Percentiles rank a stretch among this genome's conserved stretches.
phyloP scores from a whole-genome alignment of 1,139 yeast species.

The Suhomyces wounanorum region DNA sequence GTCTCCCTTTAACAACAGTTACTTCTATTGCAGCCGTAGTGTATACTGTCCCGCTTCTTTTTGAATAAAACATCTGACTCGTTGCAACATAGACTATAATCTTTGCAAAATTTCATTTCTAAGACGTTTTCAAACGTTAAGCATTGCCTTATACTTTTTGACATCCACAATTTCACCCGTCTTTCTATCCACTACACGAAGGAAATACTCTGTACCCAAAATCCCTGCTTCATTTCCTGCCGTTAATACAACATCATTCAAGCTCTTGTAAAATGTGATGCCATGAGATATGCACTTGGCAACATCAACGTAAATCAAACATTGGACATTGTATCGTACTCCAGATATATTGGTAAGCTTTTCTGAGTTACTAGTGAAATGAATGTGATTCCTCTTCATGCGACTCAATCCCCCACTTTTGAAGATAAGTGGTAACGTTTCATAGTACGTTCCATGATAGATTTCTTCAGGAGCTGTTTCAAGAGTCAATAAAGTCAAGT shows the following conservation, averaged over 20 bases:
- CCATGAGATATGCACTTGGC: constrained; percentile 46
- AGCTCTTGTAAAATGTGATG: constrained; percentile 60
- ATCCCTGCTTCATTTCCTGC: constrained; percentile 60
- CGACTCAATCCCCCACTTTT: constrained; percentile 57
- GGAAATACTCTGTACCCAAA: constrained; percentile 50
- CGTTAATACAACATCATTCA: constrained; percentile 75
- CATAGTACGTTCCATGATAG: constrained; percentile 79
- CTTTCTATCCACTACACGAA: constrained; percentile 29
- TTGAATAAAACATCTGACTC: too few species aligned
- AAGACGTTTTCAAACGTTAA: neutral
- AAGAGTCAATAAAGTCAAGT: constrained; percentile 40
- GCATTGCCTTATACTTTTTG: constrained; percentile 1
- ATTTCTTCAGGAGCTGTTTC: constrained; percentile 35
- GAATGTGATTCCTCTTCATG: constrained; percentile 85
- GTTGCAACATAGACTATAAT: too few species aligned
- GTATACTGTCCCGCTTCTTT: too few species aligned
- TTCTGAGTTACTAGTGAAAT: constrained; percentile 55
- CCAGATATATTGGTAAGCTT: constrained; percentile 60
- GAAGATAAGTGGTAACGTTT: constrained; percentile 52
- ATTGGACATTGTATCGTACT: constrained; percentile 60
- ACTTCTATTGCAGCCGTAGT: too few species aligned
- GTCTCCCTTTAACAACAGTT: too few species aligned
- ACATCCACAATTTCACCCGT: constrained; percentile 17
- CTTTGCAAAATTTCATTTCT: too few species aligned
- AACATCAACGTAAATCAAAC: constrained; percentile 64